phyloP scores from a whole-genome alignment of 495 filamentous ascomycete genomes.

The Choiromyces venosus region DNA sequence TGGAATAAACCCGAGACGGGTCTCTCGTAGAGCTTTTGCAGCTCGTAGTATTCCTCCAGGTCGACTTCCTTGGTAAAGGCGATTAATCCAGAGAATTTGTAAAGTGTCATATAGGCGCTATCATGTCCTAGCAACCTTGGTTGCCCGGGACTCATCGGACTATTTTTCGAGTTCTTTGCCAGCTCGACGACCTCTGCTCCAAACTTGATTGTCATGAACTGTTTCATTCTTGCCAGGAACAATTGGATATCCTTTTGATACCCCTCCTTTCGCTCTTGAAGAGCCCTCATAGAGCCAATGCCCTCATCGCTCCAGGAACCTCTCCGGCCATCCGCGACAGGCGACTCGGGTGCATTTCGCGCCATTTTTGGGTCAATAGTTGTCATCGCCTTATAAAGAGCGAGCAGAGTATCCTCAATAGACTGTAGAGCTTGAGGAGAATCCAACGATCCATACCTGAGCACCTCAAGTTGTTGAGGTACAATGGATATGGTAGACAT shows the following conservation, averaged over 20 bases:
- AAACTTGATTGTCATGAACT: slow-evolving; percentile 76
- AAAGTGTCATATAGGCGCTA: slow-evolving; percentile 56
- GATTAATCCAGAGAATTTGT: slow-evolving; percentile 77
- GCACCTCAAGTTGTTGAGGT: slow-evolving; percentile 61
- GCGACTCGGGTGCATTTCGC: slow-evolving; percentile 49
- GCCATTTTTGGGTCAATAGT: slow-evolving; percentile 81
- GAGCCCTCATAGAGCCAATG: slow-evolving; percentile 83
- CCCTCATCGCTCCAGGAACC: slow-evolving; percentile 66
- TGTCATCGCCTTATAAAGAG: slow-evolving; percentile 85
- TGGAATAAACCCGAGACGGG: slow-evolving; percentile 70
- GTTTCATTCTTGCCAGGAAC: slow-evolving; percentile 71
- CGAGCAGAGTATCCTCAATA: slow-evolving; percentile 70
- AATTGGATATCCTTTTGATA: slow-evolving; percentile 64
- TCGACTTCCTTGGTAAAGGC: slow-evolving; percentile 83
- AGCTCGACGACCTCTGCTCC: slow-evolving; percentile 58
- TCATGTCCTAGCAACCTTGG: slow-evolving; percentile 44
- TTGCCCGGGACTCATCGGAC: slow-evolving; percentile 12
- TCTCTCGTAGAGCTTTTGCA: slow-evolving; percentile 73
- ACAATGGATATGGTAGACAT: slow-evolving; percentile 85
- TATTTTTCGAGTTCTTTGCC: slow-evolving; percentile 37
- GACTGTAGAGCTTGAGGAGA: slow-evolving; percentile 62
- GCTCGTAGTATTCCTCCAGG: slow-evolving; percentile 66
- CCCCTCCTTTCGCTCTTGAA: slow-evolving; percentile 85
- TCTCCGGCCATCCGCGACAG: slow-evolving; percentile 48
- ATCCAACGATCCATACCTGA: slow-evolving; percentile 69